Evolutionary conservation across 139 green algal species (phyloP).

Genomic region (Parachlorella kessleri): DNA sequence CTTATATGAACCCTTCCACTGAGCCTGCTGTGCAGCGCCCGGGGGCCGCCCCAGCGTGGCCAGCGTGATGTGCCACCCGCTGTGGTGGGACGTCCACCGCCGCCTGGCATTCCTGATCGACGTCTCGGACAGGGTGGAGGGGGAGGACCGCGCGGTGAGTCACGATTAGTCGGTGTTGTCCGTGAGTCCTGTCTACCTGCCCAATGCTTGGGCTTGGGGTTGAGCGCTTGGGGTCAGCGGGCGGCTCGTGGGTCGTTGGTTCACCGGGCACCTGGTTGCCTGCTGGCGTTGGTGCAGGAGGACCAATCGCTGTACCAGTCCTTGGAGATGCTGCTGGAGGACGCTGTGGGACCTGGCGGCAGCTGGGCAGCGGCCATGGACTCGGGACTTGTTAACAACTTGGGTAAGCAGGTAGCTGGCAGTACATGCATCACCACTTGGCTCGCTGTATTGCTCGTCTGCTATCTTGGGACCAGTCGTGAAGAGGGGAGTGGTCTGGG

Average conservation of each 20-base stretch:
- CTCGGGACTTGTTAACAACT: constrained; percentile 81
- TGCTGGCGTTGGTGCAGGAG: too few species aligned
- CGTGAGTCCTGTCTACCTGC: too few species aligned
- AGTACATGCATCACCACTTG: too few species aligned
- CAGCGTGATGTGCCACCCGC: constrained; percentile 81
- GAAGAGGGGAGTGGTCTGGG: neutral
- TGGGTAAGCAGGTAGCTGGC: constrained; percentile 75
- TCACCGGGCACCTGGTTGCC: too few species aligned
- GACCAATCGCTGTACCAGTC: constrained; percentile 31
- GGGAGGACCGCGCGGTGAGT: constrained; percentile 77
- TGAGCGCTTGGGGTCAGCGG: neutral
- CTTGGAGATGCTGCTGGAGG: constrained; percentile 22
- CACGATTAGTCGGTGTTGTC: too few species aligned
- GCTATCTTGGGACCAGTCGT: neutral
- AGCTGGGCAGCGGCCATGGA: constrained; percentile 82
- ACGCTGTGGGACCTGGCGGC: constrained; percentile 12
- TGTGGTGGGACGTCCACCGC: constrained; percentile 87
- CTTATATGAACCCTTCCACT: too few species aligned
- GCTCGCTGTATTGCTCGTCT: too few species aligned
- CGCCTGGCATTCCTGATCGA: constrained; percentile 92
- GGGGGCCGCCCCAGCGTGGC: constrained; percentile 63
- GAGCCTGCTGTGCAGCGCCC: constrained; percentile 43
- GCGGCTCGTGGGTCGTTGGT: too few species aligned
- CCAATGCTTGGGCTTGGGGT: too few species aligned
- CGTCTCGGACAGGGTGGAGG: constrained; percentile 84